phyloP scores from a whole-genome alignment of 108 stramenopile species.

The Schizochytrium sp. region DNA sequence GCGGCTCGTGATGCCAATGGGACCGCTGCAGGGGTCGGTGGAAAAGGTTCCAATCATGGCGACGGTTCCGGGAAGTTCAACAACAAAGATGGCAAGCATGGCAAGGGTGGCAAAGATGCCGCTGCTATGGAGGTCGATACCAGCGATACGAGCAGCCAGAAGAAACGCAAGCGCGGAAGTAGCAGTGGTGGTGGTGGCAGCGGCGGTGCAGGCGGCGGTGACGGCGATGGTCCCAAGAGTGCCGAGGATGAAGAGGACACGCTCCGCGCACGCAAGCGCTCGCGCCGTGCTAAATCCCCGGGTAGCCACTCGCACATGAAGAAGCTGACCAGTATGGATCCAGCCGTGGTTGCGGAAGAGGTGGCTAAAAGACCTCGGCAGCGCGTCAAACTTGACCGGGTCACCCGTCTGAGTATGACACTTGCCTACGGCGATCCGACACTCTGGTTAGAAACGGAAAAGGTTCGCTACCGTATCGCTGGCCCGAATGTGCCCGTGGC shows the following conservation, averaged over 20 bases:
- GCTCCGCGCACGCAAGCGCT: neutral
- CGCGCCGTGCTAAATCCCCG: neutral
- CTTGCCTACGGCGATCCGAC: neutral
- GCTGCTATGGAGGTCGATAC: neutral
- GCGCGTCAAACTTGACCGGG: neutral
- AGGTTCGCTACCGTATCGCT: neutral
- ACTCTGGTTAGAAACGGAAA: constrained; percentile 4
- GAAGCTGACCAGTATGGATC: neutral
- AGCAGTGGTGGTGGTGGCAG: neutral
- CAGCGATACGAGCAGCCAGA: neutral
- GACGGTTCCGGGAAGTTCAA: neutral
- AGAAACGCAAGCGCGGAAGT: neutral
- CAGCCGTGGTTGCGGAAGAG: neutral
- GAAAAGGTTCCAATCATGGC: neutral
- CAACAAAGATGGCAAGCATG: neutral
- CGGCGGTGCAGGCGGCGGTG: neutral
- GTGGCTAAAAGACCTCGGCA: neutral
- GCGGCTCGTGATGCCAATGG: neutral
- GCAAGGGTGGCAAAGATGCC: neutral
- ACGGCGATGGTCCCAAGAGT: neutral
- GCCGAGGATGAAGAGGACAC: neutral
- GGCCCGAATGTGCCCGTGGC: neutral
- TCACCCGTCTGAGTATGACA: neutral
- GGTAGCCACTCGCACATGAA: neutral
- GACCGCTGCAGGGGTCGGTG: neutral